Evolutionary conservation across 2,329 filamentous ascomycete genomes (phyloP).

Genomic region (Grosmannia serpens): DNA sequence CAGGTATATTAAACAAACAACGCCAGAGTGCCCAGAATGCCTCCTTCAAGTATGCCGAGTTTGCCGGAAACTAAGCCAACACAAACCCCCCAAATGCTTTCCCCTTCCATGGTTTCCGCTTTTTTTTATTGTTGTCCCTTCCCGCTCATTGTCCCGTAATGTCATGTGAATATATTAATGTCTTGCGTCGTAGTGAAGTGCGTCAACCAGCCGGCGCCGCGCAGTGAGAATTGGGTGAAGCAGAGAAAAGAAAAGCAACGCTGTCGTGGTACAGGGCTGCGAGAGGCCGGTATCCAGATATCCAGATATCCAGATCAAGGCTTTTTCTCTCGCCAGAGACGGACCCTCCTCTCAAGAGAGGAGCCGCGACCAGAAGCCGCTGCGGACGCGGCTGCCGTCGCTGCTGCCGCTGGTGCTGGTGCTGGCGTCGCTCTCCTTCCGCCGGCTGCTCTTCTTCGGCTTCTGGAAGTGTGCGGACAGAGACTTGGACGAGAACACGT

Average conservation of each 20-base stretch:
- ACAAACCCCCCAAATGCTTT: neutral
- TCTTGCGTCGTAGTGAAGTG: neutral
- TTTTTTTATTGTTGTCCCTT: neutral
- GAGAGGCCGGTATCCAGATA: too few relatives aligned
- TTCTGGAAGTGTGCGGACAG: slow-evolving; percentile 6
- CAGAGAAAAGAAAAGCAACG: neutral
- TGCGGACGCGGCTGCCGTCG: slow-evolving; percentile 4
- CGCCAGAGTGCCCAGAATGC: neutral
- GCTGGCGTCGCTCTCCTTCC: slow-evolving; percentile 20
- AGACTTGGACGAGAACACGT: slow-evolving; percentile 25
- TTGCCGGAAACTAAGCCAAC: neutral
- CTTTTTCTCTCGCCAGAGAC: neutral
- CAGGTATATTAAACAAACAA: neutral
- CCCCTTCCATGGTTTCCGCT: neutral
- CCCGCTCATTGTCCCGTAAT: neutral
- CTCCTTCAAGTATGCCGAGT: neutral
- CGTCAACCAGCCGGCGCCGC: too few relatives aligned
- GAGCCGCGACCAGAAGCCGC: slow-evolving; percentile 23
- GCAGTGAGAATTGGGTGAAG: neutral
- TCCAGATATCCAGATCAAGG: too few relatives aligned
- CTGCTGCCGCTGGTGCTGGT: slow-evolving; percentile 9
- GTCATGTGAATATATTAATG: neutral
- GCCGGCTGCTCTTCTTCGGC: slow-evolving; percentile 8
- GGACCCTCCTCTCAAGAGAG: neutral
- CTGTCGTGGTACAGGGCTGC: neutral